Percentiles rank a stretch among this genome's conserved stretches.
These are phyloP conservation scores for Vararia minispora DNA, from an alignment of 768 basidiomycete genomes.

Conservation along the genomic window DNA sequence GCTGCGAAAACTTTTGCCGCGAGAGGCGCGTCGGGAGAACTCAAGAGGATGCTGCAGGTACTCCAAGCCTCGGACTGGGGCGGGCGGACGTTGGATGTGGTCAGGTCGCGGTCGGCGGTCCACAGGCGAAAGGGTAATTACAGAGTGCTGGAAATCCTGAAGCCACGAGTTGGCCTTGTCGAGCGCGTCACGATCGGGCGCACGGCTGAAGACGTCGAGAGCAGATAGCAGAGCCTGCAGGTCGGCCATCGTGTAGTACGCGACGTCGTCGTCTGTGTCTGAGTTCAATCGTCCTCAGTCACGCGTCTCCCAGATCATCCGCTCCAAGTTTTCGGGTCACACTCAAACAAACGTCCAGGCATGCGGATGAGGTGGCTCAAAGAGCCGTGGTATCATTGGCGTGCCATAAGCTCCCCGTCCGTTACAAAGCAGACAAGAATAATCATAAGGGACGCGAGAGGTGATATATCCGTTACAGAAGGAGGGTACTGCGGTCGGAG, in stretches of 20 bases:
- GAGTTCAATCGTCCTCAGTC: no score
- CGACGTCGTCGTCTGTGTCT: no score
- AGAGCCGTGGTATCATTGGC: conserved; percentile 15
- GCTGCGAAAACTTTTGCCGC: conserved; percentile 90
- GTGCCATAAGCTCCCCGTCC: conserved; percentile 11
- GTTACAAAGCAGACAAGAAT: conserved; percentile 3
- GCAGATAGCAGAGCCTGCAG: conserved; percentile 66
- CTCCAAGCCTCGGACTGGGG: conserved; percentile 94
- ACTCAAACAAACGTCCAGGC: no score
- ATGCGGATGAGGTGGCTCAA: conserved; percentile 1
- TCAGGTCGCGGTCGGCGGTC: conserved; percentile 45
- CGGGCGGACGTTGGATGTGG: conserved; percentile 43
- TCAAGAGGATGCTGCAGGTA: conserved; percentile 85
- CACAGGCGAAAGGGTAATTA: conserved; percentile 76
- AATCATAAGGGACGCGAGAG: conserved; percentile 12
- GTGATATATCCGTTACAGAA: conserved; percentile 15
- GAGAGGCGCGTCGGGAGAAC: conserved; percentile 62
- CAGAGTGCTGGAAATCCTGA: conserved; percentile 98
- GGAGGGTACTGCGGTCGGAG: conserved; percentile 13
- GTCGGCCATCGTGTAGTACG: conserved; percentile 48
- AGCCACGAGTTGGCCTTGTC: conserved; percentile 91
- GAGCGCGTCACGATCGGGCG: conserved; percentile 74
- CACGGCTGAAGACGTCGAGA: conserved; percentile 66
- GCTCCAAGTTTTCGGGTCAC: no score
- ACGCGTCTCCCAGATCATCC: no score